Evolutionary conservation across 169 alveolate species (phyloP).

Genomic region (Plasmodium billcollinsi): DNA sequence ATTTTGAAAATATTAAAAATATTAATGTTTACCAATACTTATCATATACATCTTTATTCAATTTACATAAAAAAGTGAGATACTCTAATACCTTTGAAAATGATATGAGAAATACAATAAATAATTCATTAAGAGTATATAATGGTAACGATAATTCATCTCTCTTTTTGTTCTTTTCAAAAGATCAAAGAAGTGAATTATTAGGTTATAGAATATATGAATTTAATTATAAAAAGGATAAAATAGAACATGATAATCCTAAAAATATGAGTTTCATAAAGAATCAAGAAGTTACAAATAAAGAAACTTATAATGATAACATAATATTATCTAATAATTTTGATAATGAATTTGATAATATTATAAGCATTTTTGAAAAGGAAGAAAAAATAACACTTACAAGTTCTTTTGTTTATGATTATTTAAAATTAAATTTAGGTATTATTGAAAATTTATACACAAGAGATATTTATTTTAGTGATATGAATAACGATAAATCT

Average conservation of each 20-base stretch:
- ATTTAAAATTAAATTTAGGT: constrained; percentile 61
- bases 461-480: constrained; percentile 10
- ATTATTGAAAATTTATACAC: constrained; percentile 55
- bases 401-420: constrained; percentile 26
- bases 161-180: constrained; percentile 9
- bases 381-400: constrained; percentile 40
- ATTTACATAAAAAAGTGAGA: background rate
- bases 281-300: background rate
- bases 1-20: constrained; percentile 31
- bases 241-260: background rate
- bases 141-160: background rate
- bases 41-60: constrained; percentile 16
- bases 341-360: constrained; percentile 10
- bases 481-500: no score
- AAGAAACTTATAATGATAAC: background rate
- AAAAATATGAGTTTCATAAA: background rate
- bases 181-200: constrained; percentile 43
- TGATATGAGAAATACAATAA: background rate
- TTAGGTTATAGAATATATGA: constrained; percentile 63
- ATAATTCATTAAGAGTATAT: background rate
- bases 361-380: constrained; percentile 28
- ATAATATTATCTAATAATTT: background rate
- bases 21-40: constrained; percentile 37
- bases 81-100: background rate
- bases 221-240: background rate